Evolutionary conservation across 768 basidiomycete genomes (phyloP), one percentile per base, ranked within the genome.

Genomic region (Lactarius akahatsu): DNA sequence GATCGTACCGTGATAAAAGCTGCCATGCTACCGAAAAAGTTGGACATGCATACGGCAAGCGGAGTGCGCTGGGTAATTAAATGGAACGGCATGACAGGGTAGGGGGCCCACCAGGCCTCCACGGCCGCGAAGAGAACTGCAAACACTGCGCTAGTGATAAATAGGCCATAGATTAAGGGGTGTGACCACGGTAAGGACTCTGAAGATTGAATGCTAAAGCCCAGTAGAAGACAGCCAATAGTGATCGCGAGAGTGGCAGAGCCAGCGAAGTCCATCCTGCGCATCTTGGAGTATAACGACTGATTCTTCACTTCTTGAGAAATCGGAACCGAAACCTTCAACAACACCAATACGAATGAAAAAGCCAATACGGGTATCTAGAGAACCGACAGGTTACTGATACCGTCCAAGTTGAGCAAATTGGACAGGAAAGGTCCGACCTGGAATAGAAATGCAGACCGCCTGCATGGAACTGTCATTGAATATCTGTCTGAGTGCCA

Each of bases 41-140:
- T 96, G 56, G 85, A 84, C 59, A 96, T 65, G 5, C 92, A 91
- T 34, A 94, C 86, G 13, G 91, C 89, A 23, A 94, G 76, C 5
- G 93, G 92, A 28, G 91, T 95, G 62, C 94, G 81, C 73, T 87
- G 85, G 38, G 82, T 84, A 40, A 96, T 83, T 63, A 96, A 78
- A 61, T 85, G 84, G 69, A 97, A 77, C 57, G 96, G 96, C 87
- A 99, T 90, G 60, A 98, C 90, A 18, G 97, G 97, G 74, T 90
- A 91, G 4, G 84, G 81, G 3, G 92, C 86, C 80, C 85, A 87
- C 70, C 83, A 81, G 64, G 86, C 86, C 77, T 99, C 96, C 30
- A 92, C 91, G 56, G 85, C 74, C 36, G 96, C 74, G 75, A 99
- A 98, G 2, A 80, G 71, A 7, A 79, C 69, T 11, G 81, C 80